Base-by-base conservation (phyloP, 129 eudicot genomes). In the Flaveria brownii region DNA sequence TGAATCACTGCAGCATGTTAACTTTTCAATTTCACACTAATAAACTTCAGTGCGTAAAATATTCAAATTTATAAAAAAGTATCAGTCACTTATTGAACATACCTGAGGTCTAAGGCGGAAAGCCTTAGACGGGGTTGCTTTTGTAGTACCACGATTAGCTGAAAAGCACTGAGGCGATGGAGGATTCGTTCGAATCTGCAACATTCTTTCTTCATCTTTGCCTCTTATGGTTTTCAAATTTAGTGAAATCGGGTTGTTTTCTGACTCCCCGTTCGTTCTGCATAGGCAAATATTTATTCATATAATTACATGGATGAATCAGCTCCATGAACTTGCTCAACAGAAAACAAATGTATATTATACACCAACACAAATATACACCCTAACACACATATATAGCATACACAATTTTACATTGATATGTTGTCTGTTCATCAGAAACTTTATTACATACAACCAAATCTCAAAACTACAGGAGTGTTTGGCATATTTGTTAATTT, bases 81-180 rank as follows among this genome's bases (percentile, higher is more conserved):
- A 33, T 33, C 39, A 55, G 47, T 63, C 12, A 7, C 45, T 77
- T 23, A 25, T 10, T 13, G 51, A 51, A 66, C 15, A 26, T 73
- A 80, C 84, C 80, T 80, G 75, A 74, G 80, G 75, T 74, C 56
- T 67, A 45, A 74, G 75, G 23, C 75, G 75, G 15, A 61, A 73
- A 28, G 75, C 45, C 65, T 67, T 80, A 1, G 81, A 14, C 1
- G 84, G 84, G 16, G 84, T 46, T 26, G 71, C 33, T 46, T 80
- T 68, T 60, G 64, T 17, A 45, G 88, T 77, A 11, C 79, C 88
- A 6, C 63, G 79, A 18, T 78, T 82, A 47, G 91, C 97, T 8
- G 97, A 91, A 82, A 94, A 94, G 54, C 98, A 87, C 75, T 94
- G 98, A 33, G 97, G 97, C 9, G 98, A 87, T 9, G 98, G 98